A percentile compares a stretch with the other conserved stretches of the same genome.
Evolutionary conservation across 805 yeast genomes (phyloP).

Genomic region (Ogataea sp.): DNA sequence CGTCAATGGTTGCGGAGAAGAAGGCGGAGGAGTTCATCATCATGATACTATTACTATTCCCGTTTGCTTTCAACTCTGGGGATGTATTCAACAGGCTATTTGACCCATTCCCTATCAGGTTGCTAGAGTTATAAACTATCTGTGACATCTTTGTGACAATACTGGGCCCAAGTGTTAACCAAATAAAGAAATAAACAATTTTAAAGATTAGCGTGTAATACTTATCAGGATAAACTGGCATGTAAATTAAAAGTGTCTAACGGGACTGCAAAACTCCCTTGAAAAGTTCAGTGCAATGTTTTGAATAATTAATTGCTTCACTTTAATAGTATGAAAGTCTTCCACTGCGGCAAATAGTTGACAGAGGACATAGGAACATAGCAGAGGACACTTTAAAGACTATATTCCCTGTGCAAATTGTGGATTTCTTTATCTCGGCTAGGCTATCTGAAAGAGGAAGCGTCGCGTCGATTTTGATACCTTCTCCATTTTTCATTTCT

Average conservation of each 20-base stretch:
- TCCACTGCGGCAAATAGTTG: too few species aligned
- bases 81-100: background rate
- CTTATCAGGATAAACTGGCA: too few species aligned
- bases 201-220: background rate
- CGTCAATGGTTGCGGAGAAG: slow-evolving; percentile 1
- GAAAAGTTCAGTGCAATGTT: too few species aligned
- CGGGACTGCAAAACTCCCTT: too few species aligned
- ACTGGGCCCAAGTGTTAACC: background rate
- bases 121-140: background rate
- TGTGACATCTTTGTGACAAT: slow-evolving; percentile 1
- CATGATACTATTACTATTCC: background rate
- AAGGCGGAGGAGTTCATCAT: background rate
- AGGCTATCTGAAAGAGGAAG: background rate
- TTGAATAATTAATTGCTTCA: too few species aligned
- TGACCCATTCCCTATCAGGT: background rate
- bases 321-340: too few species aligned
- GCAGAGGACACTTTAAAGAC: too few species aligned
- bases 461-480: too few species aligned
- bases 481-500: background rate
- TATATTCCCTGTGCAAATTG: too few species aligned
- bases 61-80: background rate
- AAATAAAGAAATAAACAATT: background rate
- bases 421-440: background rate
- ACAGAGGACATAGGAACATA: too few species aligned
- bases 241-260: too few species aligned